Conservation (phyloP, 768 basidiomycete genomes). For the Neoboletus subvelutipes region DNA sequence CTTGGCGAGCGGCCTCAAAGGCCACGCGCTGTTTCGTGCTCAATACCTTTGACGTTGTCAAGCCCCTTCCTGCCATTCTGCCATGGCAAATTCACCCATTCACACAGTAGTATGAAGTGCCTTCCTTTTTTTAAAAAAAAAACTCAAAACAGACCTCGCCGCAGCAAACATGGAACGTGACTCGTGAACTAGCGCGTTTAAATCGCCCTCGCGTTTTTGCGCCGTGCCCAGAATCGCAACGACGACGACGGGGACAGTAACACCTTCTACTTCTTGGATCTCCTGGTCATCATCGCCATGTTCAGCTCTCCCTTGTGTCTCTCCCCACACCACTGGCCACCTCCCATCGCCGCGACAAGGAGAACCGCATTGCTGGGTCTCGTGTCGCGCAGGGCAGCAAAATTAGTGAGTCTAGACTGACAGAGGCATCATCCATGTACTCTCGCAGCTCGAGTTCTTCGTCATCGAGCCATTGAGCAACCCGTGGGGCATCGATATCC, state of each 20-base stretch:
- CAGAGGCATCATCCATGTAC: slow-evolving; percentile 4
- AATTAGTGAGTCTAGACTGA: slow-evolving; percentile 6
- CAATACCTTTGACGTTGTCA: no score
- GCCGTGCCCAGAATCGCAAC: slow-evolving; percentile 18
- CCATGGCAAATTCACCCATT: no score
- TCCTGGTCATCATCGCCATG: slow-evolving; percentile 13
- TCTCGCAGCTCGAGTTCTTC: slow-evolving; percentile 33
- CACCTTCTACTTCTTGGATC: background rate
- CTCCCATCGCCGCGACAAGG: slow-evolving; percentile 56
- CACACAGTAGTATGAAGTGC: no score
- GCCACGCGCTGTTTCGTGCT: no score
- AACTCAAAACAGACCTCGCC: no score
- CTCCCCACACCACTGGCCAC: slow-evolving; percentile 64
- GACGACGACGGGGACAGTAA: slow-evolving; percentile 16
- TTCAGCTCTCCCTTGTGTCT: slow-evolving; percentile 33
- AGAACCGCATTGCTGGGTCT: slow-evolving; percentile 39
- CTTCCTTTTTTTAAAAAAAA: no score
- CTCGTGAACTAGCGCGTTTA: no score
- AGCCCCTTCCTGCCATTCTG: no score
- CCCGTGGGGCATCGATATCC: slow-evolving; percentile 48
- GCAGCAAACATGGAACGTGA: no score
- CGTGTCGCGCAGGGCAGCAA: slow-evolving; percentile 44
- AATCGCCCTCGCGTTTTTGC: background rate
- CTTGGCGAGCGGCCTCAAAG: no score
- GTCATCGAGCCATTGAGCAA: slow-evolving; percentile 62